Percentiles rank a stretch among this genome's conserved stretches.
Conservation (phyloP, 768 basidiomycete genomes). For the Mycena maculata region DNA sequence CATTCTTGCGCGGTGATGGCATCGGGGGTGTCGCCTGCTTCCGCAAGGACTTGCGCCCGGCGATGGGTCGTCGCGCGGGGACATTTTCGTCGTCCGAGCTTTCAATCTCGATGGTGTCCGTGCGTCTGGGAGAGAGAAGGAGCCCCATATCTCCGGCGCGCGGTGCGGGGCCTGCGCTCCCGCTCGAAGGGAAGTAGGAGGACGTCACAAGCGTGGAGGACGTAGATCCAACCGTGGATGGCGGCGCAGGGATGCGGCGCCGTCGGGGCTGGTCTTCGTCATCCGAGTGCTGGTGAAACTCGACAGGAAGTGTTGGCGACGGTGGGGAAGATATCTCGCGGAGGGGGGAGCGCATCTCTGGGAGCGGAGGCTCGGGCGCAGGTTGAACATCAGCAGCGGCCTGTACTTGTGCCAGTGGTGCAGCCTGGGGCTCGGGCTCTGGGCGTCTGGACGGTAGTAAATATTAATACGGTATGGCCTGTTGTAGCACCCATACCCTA, state of each 20-base stretch:
- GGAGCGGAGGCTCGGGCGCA: constrained; percentile 29
- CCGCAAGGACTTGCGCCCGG: constrained; percentile 30
- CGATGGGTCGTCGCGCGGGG: constrained; percentile 11
- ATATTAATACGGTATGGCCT: constrained; percentile 7
- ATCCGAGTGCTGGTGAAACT: constrained; percentile 37
- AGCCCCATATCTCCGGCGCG: constrained; percentile 29
- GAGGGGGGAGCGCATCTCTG: constrained; percentile 42
- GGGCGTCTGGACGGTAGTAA: constrained; percentile 39
- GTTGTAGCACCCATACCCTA: constrained; percentile 66
- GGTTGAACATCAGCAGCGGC: constrained; percentile 14
- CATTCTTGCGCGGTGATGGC: constrained; percentile 15
- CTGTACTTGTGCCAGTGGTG: constrained; percentile 19
- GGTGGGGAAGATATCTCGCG: constrained; percentile 42
- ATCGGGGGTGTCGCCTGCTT: constrained; percentile 12
- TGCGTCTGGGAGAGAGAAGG: constrained; percentile 32
- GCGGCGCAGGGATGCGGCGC: constrained; percentile 37
- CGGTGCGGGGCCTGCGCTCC: constrained; percentile 21
- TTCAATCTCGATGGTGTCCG: constrained; percentile 40
- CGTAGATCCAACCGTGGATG: constrained; percentile 19
- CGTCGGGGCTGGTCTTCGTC: constrained; percentile 45
- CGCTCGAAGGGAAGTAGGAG: constrained; percentile 27
- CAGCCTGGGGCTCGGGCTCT: constrained; percentile 26
- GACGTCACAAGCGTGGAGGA: constrained; percentile 25
- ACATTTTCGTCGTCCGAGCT: constrained; percentile 41
- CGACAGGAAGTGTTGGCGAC: constrained; percentile 34